phyloP scores from a whole-genome alignment of 768 basidiomycete species.

The Sistotremastrum suecicum region DNA sequence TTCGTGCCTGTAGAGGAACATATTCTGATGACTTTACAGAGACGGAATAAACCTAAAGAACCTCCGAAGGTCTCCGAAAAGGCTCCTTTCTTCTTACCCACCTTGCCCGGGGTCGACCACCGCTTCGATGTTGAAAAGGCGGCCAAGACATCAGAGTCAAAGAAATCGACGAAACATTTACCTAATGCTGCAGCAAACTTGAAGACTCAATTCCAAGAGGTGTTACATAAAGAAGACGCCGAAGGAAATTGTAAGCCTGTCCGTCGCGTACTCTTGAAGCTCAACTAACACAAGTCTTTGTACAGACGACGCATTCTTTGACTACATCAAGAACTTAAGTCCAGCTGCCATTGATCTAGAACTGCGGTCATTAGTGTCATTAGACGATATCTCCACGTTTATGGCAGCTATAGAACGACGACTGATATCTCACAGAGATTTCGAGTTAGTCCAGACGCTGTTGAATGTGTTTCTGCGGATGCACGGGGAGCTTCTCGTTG shows the following conservation, averaged over 20 bases:
- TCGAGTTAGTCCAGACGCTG: slow-evolving; percentile 88
- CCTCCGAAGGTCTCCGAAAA: slow-evolving; percentile 90
- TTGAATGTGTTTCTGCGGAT: slow-evolving; percentile 72
- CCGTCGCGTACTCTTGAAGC: neutral
- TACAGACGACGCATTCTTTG: slow-evolving; percentile 72
- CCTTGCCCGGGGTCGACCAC: slow-evolving; percentile 73
- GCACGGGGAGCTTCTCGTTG: slow-evolving; percentile 71
- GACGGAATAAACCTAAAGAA: slow-evolving; percentile 94
- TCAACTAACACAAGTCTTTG: slow-evolving; percentile 1
- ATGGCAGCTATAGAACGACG: slow-evolving; percentile 60
- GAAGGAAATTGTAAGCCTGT: slow-evolving; percentile 54
- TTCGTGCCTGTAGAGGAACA: neutral
- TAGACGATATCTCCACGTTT: slow-evolving; percentile 53
- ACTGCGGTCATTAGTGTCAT: slow-evolving; percentile 58
- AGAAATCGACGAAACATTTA: slow-evolving; percentile 35
- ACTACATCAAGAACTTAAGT: slow-evolving; percentile 69
- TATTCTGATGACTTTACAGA: slow-evolving; percentile 25
- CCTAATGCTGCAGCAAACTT: slow-evolving; percentile 34
- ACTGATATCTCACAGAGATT: slow-evolving; percentile 70
- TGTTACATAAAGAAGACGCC: slow-evolving; percentile 38
- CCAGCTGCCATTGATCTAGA: slow-evolving; percentile 89
- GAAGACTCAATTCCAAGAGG: slow-evolving; percentile 60
- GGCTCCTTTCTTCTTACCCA: slow-evolving; percentile 95
- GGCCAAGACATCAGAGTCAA: slow-evolving; percentile 19
- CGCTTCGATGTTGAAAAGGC: slow-evolving; percentile 52